A percentile compares a stretch with the other conserved stretches of the same genome.
phyloP scores from a whole-genome alignment of 176 grass and related monocot species.

The Oropetium thomaeum region DNA sequence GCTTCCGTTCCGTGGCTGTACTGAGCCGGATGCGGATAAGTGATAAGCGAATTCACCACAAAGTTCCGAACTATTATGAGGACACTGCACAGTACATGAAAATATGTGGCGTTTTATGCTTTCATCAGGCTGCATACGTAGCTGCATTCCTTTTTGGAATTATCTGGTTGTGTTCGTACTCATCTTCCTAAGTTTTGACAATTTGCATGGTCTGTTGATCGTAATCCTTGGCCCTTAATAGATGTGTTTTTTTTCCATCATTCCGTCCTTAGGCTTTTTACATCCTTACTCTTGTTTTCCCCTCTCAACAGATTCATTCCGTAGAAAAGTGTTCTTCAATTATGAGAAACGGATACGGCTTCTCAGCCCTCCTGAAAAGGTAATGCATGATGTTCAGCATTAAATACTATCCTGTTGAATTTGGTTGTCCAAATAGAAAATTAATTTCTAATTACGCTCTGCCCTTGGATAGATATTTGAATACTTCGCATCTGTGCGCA shows the following conservation, averaged over 20 bases:
- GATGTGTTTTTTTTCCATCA: constrained; percentile 16
- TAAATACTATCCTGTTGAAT: neutral
- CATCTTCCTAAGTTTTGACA: neutral
- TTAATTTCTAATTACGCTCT: constrained; percentile 4
- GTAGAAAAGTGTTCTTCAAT: constrained; percentile 92
- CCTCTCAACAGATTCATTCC: constrained; percentile 60
- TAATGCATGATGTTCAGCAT: constrained; percentile 11
- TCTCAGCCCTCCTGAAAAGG: constrained; percentile 90
- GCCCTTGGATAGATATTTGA: constrained; percentile 66
- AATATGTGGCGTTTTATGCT: neutral
- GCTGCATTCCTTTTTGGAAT: neutral
- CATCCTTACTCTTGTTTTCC: neutral
- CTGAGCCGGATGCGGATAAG: constrained; percentile 17
- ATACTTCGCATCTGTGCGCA: constrained; percentile 77
- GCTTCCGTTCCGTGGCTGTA: constrained; percentile 2
- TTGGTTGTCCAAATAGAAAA: neutral
- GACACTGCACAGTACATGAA: neutral
- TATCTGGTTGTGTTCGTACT: neutral
- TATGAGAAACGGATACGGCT: constrained; percentile 91
- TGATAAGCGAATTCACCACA: neutral
- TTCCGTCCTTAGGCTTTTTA: neutral
- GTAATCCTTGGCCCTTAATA: neutral
- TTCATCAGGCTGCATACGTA: constrained; percentile 1
- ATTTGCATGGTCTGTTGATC: neutral
- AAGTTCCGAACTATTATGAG: constrained; percentile 1